These are phyloP conservation scores for Clonostachys byssicola DNA, from an alignment of 2,329 filamentous ascomycete species.

Conservation along the genomic window DNA sequence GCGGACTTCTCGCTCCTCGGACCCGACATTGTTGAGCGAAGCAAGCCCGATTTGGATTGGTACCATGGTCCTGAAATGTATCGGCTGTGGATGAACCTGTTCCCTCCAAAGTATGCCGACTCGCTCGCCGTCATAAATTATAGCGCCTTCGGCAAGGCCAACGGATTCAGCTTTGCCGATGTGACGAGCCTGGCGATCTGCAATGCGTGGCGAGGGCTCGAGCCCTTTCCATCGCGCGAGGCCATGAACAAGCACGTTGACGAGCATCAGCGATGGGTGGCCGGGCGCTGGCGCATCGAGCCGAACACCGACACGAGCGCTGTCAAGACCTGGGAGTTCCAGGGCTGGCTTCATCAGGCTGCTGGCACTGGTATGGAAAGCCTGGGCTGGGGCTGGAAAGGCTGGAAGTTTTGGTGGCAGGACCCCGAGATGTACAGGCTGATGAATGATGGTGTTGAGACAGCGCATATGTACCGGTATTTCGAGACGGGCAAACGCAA, in stretches of 20 bases:
- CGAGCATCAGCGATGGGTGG: constrained; percentile 21
- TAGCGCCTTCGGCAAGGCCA: constrained; percentile 22
- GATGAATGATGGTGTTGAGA: constrained; percentile 30
- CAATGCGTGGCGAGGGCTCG: constrained; percentile 35
- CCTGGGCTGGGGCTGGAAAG: constrained; percentile 31
- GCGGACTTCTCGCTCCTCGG: constrained; percentile 19
- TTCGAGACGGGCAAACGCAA: constrained; percentile 31
- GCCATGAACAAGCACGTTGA: constrained; percentile 29
- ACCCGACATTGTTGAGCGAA: constrained; percentile 15
- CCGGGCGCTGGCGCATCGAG: constrained; percentile 11
- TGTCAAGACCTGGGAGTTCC: constrained; percentile 18
- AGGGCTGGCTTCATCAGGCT: constrained; percentile 31
- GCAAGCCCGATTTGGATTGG: constrained; percentile 18
- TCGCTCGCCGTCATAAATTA: constrained; percentile 37
- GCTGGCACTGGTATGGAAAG: constrained; percentile 31
- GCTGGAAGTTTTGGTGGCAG: constrained; percentile 33
- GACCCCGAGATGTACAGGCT: constrained; percentile 29
- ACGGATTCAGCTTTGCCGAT: constrained; percentile 30
- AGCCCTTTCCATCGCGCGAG: constrained; percentile 22
- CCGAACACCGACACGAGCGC: constrained; percentile 17
- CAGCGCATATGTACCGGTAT: constrained; percentile 31
- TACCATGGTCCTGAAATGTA: constrained; percentile 20
- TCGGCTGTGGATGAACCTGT: constrained; percentile 35
- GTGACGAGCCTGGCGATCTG: constrained; percentile 35
- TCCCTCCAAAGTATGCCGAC: constrained; percentile 34